These are phyloP conservation scores for Globisporangium ultimum DNA, from an alignment of 352 stramenopile species.

Conservation along the genomic window DNA sequence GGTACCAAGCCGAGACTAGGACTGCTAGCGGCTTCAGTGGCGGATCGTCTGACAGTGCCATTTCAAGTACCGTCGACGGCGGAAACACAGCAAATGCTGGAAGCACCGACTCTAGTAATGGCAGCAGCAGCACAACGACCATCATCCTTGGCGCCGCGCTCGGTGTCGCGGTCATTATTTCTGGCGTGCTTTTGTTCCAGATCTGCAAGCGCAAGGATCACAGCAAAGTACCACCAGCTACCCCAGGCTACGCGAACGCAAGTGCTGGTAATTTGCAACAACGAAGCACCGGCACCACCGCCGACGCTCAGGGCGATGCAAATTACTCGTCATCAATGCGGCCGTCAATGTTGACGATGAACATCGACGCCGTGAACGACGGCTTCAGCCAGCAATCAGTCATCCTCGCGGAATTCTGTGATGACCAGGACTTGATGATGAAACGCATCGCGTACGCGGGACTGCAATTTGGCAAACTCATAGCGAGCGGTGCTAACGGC, in stretches of 20 bases:
- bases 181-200: constrained; percentile 20
- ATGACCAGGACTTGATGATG: constrained; percentile 15
- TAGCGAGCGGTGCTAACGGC: constrained; percentile 19
- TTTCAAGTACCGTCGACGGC: too few relatives aligned
- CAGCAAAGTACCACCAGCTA: constrained; percentile 23
- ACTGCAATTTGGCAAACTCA: constrained; percentile 8
- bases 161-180: constrained; percentile 16
- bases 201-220: constrained; percentile 23
- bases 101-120: background rate
- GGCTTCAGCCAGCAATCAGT: constrained; percentile 25
- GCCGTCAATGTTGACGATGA: constrained; percentile 18
- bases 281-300: constrained; percentile 5
- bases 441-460: constrained; percentile 13
- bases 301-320: constrained; percentile 5
- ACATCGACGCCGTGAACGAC: constrained; percentile 32
- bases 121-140: constrained; percentile 10
- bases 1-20: constrained; percentile 17
- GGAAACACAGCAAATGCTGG: too few relatives aligned
- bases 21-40: background rate
- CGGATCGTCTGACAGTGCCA: too few relatives aligned
- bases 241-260: background rate
- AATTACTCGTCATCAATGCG: background rate
- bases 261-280: background rate
- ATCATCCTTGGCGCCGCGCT: constrained; percentile 21
- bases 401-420: constrained; percentile 24